Base-by-base conservation (phyloP, 2,329 filamentous ascomycete species). In the Cadophora luteo-olivacea region DNA sequence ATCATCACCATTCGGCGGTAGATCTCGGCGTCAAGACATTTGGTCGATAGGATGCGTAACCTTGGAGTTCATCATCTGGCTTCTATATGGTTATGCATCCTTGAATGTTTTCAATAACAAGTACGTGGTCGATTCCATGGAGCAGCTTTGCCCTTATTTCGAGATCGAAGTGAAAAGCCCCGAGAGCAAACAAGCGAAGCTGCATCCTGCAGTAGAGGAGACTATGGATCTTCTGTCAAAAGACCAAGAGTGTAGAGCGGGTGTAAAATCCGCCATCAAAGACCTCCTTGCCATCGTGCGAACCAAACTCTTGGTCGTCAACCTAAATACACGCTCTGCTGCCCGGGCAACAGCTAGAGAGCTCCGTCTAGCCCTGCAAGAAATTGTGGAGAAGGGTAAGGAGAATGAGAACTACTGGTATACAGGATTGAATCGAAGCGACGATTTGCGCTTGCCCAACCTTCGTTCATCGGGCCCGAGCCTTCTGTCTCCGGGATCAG, bases 61-160 rank as follows among this genome's bases (percentile, higher is more conserved):
- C 24, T 61, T 61, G 57, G 57, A 61, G 24, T 61, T 61, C 8
- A 45, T 61, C 4, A 61, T 61, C 5, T 61, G 57, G 57, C 57
- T 61, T 41, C 57, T 61, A 14, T 45, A 61, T 12, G 57, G 57
- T 1, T 36, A 8, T 24, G 1, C 7, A 12, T 45, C 33, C 7
- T 25, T 61, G n/a, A 45, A 61, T 33, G 38, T 45, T 1, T 61
- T 61, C 33, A 61, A 24, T 12, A 19, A 38, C 1, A 61, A 6
- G 57, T 45, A 24, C 45, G 41, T 45, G 2, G 16, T 45, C 16
- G 16, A 45, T 14, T 6, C 12, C 5, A 22, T 22, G 22, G 57
- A 45, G 1, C 38, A 61, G 29, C 32, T 12, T 3, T 22, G 33
- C 12, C 36, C 38, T 9, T 45, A 25, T 61, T 61, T 41, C 9